Percentiles rank a stretch among this genome's conserved stretches.
phyloP scores from a whole-genome alignment of 2,329 filamentous ascomycete species.

The Trichoderma citrinoviride region DNA sequence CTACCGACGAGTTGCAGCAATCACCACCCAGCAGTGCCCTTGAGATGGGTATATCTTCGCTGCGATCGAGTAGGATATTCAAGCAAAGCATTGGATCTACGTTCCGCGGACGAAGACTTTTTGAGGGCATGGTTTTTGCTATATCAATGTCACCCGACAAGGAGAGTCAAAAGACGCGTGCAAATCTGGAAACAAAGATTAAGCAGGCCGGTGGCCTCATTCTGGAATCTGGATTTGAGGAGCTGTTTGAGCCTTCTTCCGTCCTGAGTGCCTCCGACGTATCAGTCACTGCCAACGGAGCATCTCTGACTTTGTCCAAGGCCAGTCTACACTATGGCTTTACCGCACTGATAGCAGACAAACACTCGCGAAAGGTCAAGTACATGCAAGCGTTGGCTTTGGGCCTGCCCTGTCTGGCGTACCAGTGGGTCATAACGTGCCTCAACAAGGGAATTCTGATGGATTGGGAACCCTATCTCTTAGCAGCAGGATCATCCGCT shows the following conservation, averaged over 20 bases:
- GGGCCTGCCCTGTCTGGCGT: slow-evolving; percentile 79
- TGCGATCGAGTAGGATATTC: slow-evolving; percentile 31
- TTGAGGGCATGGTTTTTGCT: slow-evolving; percentile 82
- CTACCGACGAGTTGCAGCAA: slow-evolving; percentile 48
- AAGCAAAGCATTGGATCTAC: slow-evolving; percentile 31
- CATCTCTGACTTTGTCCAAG: slow-evolving; percentile 51
- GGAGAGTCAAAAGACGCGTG: slow-evolving; percentile 40
- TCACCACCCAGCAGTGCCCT: slow-evolving; percentile 40
- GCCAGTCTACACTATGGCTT: slow-evolving; percentile 63
- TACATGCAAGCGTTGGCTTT: slow-evolving; percentile 94
- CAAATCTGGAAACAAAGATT: slow-evolving; percentile 59
- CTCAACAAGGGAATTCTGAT: slow-evolving; percentile 59
- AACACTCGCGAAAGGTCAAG: slow-evolving; percentile 81
- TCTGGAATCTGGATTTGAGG: slow-evolving; percentile 73
- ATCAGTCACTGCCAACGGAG: slow-evolving; percentile 33
- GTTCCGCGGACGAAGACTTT: slow-evolving; percentile 46
- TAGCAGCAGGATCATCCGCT: slow-evolving; percentile 78
- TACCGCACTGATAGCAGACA: slow-evolving; percentile 79
- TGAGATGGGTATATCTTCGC: slow-evolving; percentile 38
- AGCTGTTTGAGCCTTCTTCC: slow-evolving; percentile 62
- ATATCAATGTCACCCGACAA: slow-evolving; percentile 64
- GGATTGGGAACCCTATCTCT: slow-evolving; percentile 76
- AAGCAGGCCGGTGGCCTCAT: slow-evolving; percentile 68
- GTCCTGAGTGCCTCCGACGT: slow-evolving; percentile 36
- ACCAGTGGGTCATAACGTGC: slow-evolving; percentile 77